These are phyloP conservation scores for Typha latifolia DNA, from an alignment of 176 grass and related monocot genomes.

Conservation along the genomic window DNA sequence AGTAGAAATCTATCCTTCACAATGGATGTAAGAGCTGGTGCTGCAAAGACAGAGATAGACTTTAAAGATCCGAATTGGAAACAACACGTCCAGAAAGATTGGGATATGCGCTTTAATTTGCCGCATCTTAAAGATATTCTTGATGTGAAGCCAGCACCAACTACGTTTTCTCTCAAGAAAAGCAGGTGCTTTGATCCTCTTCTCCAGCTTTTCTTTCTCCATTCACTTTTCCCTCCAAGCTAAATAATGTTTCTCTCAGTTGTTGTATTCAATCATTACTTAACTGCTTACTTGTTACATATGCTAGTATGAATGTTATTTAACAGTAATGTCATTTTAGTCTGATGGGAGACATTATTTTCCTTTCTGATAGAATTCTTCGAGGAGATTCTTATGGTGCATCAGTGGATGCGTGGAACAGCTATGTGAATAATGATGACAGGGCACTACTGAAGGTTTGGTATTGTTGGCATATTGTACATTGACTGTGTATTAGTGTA, in stretches of 20 bases:
- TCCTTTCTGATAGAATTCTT: constrained; percentile 47
- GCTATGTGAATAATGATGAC: constrained; percentile 85
- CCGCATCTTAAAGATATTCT: constrained; percentile 84
- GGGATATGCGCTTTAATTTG: constrained; percentile 60
- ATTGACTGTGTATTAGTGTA: too few species aligned
- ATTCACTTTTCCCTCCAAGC: background rate
- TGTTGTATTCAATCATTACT: background rate
- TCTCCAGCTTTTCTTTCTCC: background rate
- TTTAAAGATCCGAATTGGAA: constrained; percentile 70
- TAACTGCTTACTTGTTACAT: background rate
- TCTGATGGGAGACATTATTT: background rate
- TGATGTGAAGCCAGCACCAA: constrained; percentile 68
- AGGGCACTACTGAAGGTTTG: constrained; percentile 87
- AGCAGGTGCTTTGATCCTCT: constrained; percentile 36
- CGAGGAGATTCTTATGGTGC: constrained; percentile 31
- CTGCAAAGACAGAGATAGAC: constrained; percentile 40
- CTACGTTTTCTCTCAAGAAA: constrained; percentile 78
- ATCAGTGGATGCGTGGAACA: constrained; percentile 44
- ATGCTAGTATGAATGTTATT: background rate
- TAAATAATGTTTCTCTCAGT: background rate
- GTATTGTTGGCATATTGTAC: background rate
- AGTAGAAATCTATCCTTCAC: constrained; percentile 12
- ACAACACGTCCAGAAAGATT: constrained; percentile 61
- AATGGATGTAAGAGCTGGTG: constrained; percentile 23
- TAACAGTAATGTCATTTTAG: background rate